Evolutionary conservation across 495 filamentous ascomycete genomes (phyloP), one percentile per base, ranked within the genome.

Genomic region (Aspergillus nidulans): DNA sequence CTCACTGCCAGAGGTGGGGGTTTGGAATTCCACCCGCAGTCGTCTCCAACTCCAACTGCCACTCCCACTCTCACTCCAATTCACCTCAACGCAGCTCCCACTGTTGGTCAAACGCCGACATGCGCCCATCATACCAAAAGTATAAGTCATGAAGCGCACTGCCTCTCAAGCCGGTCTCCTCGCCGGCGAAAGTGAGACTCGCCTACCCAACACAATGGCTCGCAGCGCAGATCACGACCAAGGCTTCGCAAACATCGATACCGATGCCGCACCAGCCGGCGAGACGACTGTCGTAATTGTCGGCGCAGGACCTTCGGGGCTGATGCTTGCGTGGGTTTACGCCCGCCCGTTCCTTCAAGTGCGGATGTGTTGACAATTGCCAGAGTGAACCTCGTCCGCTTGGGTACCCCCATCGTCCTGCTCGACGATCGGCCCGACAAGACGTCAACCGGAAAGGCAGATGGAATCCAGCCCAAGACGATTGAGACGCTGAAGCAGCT

Each of bases 381-480:
- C 12, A 54, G 52, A 0, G 52, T 54, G 38, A 85, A 88, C 56
- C 74, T 89, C 18, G 78, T 76, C 49, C 84, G 86, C 7, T 86
- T 78, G 60, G 86, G 87, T 6, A 87, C 88, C 64, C 81, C 77
- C 50, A 81, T 85, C 30, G 80, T 83, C 56, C 78, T 89, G 58
- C 82, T 90, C 56, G 88, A 91, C 66, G 87, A 90, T 63, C 79
- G 85, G 23, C 70, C 81, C 5, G 81, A 84, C 61, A 83, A 80
- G 41, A 90, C 87, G 0, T 76, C 81, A 13, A 89, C 87, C 1
- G 88, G 87, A 10, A 84, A 86, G 26, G 88, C 87, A 25, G 88
- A 92, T 70, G 88, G 88, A 32, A 82, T 92, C 52, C 87, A 90
- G 56, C 86, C 86, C 52, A 87, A 88, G 51, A 89, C 88, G 0